phyloP scores from a whole-genome alignment of 805 yeast genomes.

The Metschnikowia anglica region DNA sequence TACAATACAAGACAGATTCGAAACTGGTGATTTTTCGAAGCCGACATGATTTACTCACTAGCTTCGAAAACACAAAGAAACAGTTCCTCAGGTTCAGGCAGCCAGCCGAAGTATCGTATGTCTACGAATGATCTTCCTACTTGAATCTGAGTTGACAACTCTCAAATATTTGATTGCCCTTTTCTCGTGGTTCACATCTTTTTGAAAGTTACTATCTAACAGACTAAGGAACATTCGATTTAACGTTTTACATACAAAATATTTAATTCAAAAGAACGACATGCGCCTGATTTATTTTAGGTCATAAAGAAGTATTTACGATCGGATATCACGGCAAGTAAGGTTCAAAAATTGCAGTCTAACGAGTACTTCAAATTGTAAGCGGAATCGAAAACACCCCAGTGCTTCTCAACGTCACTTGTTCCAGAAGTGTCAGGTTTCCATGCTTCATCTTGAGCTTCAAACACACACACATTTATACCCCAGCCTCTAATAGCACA shows the following conservation, averaged over 20 bases:
- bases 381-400: slow-evolving; percentile 81
- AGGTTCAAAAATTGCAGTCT: slow-evolving; percentile 30
- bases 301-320: not conserved
- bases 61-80: too few species aligned
- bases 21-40: too few species aligned
- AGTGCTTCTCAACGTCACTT: slow-evolving; percentile 83
- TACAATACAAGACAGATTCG: too few species aligned
- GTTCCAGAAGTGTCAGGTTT: slow-evolving; percentile 89
- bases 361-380: slow-evolving; percentile 40
- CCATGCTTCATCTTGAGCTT: slow-evolving; percentile 96
- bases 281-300: not conserved
- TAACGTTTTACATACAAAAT: too few species aligned
- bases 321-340: not conserved
- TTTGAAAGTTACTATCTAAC: too few species aligned
- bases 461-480: slow-evolving; percentile 85
- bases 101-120: too few species aligned
- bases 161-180: too few species aligned
- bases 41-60: too few species aligned
- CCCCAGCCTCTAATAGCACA: slow-evolving; percentile 98
- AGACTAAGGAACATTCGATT: not conserved
- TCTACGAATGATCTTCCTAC: too few species aligned
- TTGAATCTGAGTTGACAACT: too few species aligned
- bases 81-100: too few species aligned
- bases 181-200: too few species aligned
- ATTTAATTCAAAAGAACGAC: not conserved